Evolutionary conservation across 2,329 filamentous ascomycete genomes (phyloP), one percentile per base, ranked within the genome.

Genomic region (Ceratocystis variospora): DNA sequence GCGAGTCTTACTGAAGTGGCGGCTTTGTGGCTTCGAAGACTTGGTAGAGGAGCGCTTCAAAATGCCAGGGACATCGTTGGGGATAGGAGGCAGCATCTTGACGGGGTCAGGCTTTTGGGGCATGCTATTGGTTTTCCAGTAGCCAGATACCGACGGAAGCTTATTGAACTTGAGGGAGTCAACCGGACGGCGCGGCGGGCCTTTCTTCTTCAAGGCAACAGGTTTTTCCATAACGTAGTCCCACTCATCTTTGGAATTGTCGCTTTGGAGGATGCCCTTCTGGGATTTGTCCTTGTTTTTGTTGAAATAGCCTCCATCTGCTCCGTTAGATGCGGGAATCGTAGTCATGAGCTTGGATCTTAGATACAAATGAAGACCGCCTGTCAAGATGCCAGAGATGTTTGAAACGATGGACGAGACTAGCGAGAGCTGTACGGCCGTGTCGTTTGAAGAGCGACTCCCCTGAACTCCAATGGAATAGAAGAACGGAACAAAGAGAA

Each of bases 401-500:
- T 88, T 88, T 17, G 84, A 78, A 2, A 85, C 83, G 5, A 89
- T 83, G 17, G 85, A 82, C 31, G 84, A 83, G 50, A 87, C 81
- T 78, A 87, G 84, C 1, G 83, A 79, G 3, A 86, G 75, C 67
- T 73, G 80, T 57, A 81, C 75, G 10, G 78, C 77, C 33, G 77
- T 73, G 62, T 75, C 73, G 45, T 76, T 73, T 61, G 73, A 71
- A 25, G 73, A 72, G 46, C 73, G 71, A 15, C 74, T 70, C 57
- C 77, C 73, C 48, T 66, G 65, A 66, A 83, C 80, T 5, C 80
- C 78, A 22, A 86, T 75, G 12, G 79, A 79, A 69, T 80, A 81
- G 72, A 88, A 88, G 68, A 84, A 88, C 0, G 87, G 83, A 17
- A 87, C 78, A 66, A 87, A 76, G 61, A 85, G 79, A 55, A 79